phyloP scores from a whole-genome alignment of 1,284 basidiomycete genomes.

The Phlebopus sp. region DNA sequence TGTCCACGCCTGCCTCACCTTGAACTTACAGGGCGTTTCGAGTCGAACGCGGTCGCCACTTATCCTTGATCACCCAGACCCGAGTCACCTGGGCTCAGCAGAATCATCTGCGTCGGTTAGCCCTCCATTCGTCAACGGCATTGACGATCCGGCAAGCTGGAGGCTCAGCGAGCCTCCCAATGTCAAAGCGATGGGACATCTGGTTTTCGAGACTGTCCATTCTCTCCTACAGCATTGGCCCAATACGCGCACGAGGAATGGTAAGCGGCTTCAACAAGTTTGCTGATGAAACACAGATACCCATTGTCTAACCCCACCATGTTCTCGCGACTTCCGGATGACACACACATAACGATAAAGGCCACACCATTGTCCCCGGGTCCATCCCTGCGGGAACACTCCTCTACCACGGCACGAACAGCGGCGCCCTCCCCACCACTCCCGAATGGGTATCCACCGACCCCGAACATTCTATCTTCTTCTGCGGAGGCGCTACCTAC shows the following conservation, averaged over 20 bases:
- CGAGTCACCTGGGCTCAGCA: too few species aligned
- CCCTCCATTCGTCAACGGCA: not conserved
- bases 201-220: slow-evolving; percentile 42
- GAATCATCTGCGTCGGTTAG: too few species aligned
- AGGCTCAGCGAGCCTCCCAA: slow-evolving; percentile 17
- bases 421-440: slow-evolving; percentile 25
- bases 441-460: slow-evolving; percentile 44
- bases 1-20: too few species aligned
- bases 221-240: slow-evolving; percentile 47
- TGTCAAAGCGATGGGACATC: slow-evolving; percentile 35
- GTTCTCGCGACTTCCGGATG: too few species aligned
- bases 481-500: slow-evolving; percentile 23
- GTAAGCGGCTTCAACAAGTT: slow-evolving; percentile 12
- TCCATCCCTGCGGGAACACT: slow-evolving; percentile 39
- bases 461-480: slow-evolving; percentile 41
- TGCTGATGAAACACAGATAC: too few species aligned
- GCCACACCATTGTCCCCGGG: slow-evolving; percentile 45
- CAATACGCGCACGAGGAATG: slow-evolving; percentile 45
- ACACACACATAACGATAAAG: slow-evolving; percentile 16
- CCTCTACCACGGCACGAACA: slow-evolving; percentile 39
- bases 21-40: too few species aligned
- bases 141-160: slow-evolving; percentile 12
- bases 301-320: not conserved
- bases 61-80: too few species aligned
- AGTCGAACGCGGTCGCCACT: too few species aligned